Conservation (phyloP, 192 early-diverging fungal species). For the Coemansia sp. region DNA sequence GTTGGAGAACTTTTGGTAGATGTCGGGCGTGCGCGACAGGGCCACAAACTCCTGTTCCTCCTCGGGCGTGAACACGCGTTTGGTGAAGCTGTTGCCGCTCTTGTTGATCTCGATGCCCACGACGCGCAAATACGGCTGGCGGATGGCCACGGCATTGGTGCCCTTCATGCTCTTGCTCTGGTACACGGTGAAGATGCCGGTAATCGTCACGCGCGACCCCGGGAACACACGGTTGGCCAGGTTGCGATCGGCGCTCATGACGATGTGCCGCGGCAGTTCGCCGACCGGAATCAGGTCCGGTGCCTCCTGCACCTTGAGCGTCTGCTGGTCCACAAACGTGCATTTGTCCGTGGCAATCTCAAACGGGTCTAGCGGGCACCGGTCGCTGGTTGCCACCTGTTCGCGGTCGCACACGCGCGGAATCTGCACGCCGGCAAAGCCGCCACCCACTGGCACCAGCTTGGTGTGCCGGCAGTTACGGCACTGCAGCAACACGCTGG, state of each 20-base stretch:
- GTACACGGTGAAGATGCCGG: conserved; percentile 94
- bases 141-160: conserved; percentile 80
- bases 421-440: conserved; percentile 78
- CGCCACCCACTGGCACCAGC: conserved; percentile 72
- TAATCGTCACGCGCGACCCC: conserved; percentile 86
- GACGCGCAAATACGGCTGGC: conserved; percentile 90
- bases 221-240: conserved; percentile 89
- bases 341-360: conserved; percentile 94
- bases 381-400: conserved; percentile 27
- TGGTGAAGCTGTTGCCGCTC: conserved; percentile 59
- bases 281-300: conserved; percentile 97
- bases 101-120: conserved; percentile 86
- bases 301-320: conserved; percentile 95
- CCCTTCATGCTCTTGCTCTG: conserved; percentile 66
- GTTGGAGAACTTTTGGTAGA: conserved; percentile 87
- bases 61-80: conserved; percentile 73
- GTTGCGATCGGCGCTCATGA: conserved; percentile 81
- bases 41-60: conserved; percentile 92
- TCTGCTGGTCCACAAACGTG: conserved; percentile 94
- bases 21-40: conserved; percentile 78
- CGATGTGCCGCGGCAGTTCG: conserved; percentile 92
- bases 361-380: conserved; percentile 80
- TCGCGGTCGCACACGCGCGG: conserved; percentile 82
- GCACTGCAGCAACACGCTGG: conserved; percentile 85
- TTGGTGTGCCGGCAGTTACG: conserved; percentile 80